A percentile compares a stretch with the other conserved stretches of the same genome.
Conservation (phyloP, 352 stramenopile species). For the Phytophthora cactorum region DNA sequence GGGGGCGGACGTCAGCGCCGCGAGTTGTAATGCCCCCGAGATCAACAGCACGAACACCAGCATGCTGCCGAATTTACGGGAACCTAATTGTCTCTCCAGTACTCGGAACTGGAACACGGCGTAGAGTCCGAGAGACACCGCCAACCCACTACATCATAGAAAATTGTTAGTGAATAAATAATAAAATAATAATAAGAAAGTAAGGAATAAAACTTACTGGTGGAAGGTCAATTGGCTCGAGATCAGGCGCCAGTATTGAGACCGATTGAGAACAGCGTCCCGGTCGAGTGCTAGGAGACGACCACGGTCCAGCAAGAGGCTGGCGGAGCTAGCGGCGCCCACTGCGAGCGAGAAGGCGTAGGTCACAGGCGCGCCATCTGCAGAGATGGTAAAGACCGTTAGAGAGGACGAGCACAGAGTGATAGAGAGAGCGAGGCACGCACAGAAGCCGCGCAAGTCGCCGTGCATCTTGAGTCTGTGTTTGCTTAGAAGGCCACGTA, state of each 20-base stretch:
- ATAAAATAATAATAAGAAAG: conserved; percentile 4
- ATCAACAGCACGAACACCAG: conserved; percentile 69
- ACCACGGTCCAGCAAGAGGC: conserved; percentile 66
- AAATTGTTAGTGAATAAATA: conserved; percentile 14
- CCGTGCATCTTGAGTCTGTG: conserved; percentile 60
- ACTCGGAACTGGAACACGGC: conserved; percentile 88
- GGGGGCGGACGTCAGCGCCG: conserved; percentile 50
- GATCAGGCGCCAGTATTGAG: conserved; percentile 75
- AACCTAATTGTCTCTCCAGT: conserved; percentile 84
- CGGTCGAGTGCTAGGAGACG: conserved; percentile 56
- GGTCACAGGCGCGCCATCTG: conserved; percentile 82
- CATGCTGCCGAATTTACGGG: conserved; percentile 85
- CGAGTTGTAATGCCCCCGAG: conserved; percentile 54
- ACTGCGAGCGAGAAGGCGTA: conserved; percentile 78
- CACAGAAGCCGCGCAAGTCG: conserved; percentile 84
- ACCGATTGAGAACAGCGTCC: conserved; percentile 58
- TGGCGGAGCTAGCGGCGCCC: conserved; percentile 69
- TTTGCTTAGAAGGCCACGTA: conserved; percentile 26
- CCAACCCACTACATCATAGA: conserved; percentile 59
- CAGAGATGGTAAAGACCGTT: not conserved
- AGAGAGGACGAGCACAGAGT: not conserved
- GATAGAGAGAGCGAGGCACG: conserved; percentile 36
- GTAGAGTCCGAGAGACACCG: conserved; percentile 82
- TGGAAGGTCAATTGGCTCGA: conserved; percentile 80
- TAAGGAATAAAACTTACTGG: conserved; percentile 48